Evolutionary conservation across 2,329 filamentous ascomycete genomes (phyloP).

Genomic region (Coniochaeta prunicola): DNA sequence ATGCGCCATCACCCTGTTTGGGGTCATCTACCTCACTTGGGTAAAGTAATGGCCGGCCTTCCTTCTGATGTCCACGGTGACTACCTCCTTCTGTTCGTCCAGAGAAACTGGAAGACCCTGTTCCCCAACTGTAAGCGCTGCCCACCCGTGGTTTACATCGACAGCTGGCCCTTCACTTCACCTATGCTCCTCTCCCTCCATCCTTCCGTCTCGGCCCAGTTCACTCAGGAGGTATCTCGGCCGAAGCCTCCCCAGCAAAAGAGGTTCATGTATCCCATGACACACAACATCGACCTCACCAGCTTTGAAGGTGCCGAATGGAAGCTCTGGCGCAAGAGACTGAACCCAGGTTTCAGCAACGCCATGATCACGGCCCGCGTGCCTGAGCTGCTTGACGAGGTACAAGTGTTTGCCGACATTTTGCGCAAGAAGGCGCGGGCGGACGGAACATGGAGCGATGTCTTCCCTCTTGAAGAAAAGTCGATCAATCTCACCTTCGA

Average conservation of each 20-base stretch:
- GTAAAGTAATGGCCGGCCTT: constrained; percentile 8
- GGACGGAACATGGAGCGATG: constrained; percentile 19
- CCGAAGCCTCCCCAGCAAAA: constrained; percentile 21
- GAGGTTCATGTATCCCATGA: constrained; percentile 19
- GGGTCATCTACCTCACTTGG: constrained; percentile 12
- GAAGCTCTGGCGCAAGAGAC: constrained; percentile 20
- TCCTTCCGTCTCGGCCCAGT: constrained; percentile 12
- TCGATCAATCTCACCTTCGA: constrained; percentile 32
- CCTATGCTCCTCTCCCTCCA: constrained; percentile 13
- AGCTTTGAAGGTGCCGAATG: constrained; percentile 21
- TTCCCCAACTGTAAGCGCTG: constrained; percentile 12
- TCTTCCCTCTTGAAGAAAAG: constrained; percentile 25
- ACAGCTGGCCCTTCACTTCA: constrained; percentile 19
- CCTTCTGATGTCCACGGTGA: constrained; percentile 12
- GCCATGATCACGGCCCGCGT: constrained; percentile 25
- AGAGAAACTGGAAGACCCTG: constrained; percentile 11
- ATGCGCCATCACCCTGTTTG: constrained; percentile 12
- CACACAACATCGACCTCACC: constrained; percentile 22
- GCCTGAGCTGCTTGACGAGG: constrained; percentile 29
- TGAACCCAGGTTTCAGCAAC: constrained; percentile 29
- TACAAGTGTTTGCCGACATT: constrained; percentile 23
- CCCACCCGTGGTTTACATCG: constrained; percentile 18
- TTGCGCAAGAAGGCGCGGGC: constrained; percentile 19
- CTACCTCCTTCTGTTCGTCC: constrained; percentile 12
- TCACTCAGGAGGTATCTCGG: constrained; percentile 13